These are phyloP conservation scores for Pneumocystis oryctolagi DNA, from an alignment of 1,139 yeast species.

Conservation along the genomic window DNA sequence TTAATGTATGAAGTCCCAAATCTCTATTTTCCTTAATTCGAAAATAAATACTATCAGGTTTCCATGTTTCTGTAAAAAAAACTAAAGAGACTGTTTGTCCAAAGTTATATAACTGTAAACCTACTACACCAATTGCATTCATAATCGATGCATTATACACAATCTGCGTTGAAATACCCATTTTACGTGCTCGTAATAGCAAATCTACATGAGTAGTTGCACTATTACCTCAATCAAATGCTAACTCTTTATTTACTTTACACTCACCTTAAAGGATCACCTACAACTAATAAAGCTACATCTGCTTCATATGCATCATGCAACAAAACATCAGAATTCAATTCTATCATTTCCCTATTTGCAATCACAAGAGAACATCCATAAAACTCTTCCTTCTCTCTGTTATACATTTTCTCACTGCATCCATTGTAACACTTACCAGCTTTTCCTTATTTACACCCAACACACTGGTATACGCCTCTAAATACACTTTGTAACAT, in stretches of 20 bases:
- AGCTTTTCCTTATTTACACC: constrained; percentile 66
- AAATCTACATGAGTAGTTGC: constrained; percentile 96
- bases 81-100: constrained; percentile 95
- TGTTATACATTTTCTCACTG: background rate
- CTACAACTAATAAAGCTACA: constrained; percentile 86
- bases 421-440: constrained; percentile 16
- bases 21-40: constrained; percentile 78
- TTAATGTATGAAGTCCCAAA: constrained; percentile 79
- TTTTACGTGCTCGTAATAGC: constrained; percentile 76
- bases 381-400: constrained; percentile 54
- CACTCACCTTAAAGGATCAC: constrained; percentile 71
- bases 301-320: constrained; percentile 53
- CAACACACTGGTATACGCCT: constrained; percentile 85
- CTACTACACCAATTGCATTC: constrained; percentile 98
- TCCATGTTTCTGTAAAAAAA: constrained; percentile 88
- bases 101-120: constrained; percentile 82
- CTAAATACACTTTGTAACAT: constrained; percentile 80
- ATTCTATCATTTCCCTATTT: constrained; percentile 85
- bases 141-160: constrained; percentile 93
- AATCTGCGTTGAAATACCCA: constrained; percentile 60
- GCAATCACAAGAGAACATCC: constrained; percentile 78
- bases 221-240: constrained; percentile 6
- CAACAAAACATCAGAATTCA: constrained; percentile 69
- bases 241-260: background rate
- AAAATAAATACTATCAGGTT: constrained; percentile 87